These are phyloP conservation scores for Piper longum DNA, from an alignment of 164 flowering plant species.

Conservation along the genomic window DNA sequence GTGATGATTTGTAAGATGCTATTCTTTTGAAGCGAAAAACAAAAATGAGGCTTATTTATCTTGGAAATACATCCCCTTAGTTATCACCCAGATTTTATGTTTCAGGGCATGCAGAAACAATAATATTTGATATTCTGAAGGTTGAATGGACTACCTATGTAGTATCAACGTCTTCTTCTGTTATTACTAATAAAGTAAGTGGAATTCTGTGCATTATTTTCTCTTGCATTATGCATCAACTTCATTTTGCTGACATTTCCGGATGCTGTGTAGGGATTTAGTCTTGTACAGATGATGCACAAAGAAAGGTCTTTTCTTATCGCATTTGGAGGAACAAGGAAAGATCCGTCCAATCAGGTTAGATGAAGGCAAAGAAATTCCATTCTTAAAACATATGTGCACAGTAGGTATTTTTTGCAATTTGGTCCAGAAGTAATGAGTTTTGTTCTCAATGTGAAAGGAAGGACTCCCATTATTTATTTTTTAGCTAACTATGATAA, in stretches of 20 bases:
- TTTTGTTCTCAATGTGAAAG: too few relatives aligned
- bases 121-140: slow-evolving; percentile 70
- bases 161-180: slow-evolving; percentile 52
- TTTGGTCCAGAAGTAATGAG: too few relatives aligned
- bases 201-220: neutral
- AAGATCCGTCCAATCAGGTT: slow-evolving; percentile 91
- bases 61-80: neutral
- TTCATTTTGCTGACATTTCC: neutral
- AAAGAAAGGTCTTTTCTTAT: slow-evolving; percentile 80
- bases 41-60: neutral
- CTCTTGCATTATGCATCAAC: neutral
- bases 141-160: slow-evolving; percentile 71
- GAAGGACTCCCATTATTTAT: too few relatives aligned
- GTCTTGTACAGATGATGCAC: slow-evolving; percentile 76
- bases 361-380: neutral
- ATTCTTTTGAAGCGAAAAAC: neutral
- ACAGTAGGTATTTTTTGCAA: too few relatives aligned
- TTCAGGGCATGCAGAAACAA: slow-evolving; percentile 77
- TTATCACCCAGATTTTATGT: neutral
- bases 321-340: slow-evolving; percentile 87
- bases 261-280: slow-evolving; percentile 55
- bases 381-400: neutral
- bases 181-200: slow-evolving; percentile 70
- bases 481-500: too few relatives aligned
- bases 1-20: too few relatives aligned